Base-by-base conservation (phyloP, 2,329 filamentous ascomycete species). In the Neophaeococcomyces mojaviensis region DNA sequence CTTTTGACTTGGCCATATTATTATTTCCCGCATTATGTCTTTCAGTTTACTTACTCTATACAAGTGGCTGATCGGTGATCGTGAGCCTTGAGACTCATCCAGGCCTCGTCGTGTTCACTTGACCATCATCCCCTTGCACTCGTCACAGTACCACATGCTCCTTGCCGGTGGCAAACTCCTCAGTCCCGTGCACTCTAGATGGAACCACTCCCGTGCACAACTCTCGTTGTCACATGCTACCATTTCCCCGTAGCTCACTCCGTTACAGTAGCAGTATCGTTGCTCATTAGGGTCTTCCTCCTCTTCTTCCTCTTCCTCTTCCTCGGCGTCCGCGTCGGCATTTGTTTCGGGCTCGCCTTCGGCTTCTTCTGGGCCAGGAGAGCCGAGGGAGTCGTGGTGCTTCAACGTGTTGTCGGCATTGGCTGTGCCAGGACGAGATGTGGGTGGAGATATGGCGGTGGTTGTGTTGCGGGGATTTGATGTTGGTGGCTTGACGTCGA, bases 171-270 rank as follows among this genome's bases (percentile, higher is more conserved):
- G 86, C 43, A 86, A 84, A 49, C 84, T 84, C 57, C 83, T 84
- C 57, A 92, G 66, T 20, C 86, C 86, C 24, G 88, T 86, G 63
- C 86, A 92, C 40, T 82, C 83, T 40, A 92, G 67, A 71, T 89
- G 86, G 69, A 89, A 90, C 86, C 86, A 89, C 64, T 89, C 85
- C 51, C 79, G 75, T 54, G 78, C 75, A 65, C 86, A 89, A 39
- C 78, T 77, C 49, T 82, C 77, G 6, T 79, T 80, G 61, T 89
- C 86, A 59, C 85, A 89, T 2, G 82, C 86, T 35, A 89, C 84
- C 86, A 89, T 89, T 66, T 87, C 84, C 16, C 86, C 85, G 59
- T 88, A 89, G 58, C 84, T 88, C 45, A 88, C 81, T 39, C 81
- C 77, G 56, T 88, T 84, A 63, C 86, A 88, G 65, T 86, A 86